phyloP scores from a whole-genome alignment of 352 stramenopile species.

The Phytophthora pini region DNA sequence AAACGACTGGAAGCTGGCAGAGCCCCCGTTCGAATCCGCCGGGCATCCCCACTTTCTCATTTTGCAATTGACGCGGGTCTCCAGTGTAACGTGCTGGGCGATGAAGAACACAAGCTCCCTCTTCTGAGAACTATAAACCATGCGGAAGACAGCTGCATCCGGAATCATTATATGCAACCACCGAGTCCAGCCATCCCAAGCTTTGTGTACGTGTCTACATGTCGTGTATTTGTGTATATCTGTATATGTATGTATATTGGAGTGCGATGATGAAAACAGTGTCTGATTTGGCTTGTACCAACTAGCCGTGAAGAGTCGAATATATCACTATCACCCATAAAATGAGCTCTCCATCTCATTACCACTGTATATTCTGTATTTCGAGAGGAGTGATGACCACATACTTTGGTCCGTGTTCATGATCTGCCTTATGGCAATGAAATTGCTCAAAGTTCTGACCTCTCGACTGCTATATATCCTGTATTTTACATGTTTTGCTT shows the following conservation, averaged over 20 bases:
- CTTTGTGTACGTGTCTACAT: conserved; percentile 29
- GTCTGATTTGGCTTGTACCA: conserved; percentile 91
- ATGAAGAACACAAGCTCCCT: conserved; percentile 91
- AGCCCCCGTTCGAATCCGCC: neutral
- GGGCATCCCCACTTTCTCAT: conserved; percentile 9
- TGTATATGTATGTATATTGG: conserved; percentile 25
- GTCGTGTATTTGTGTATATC: conserved; percentile 28
- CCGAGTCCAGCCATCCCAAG: conserved; percentile 59
- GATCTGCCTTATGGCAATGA: conserved; percentile 93
- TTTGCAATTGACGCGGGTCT: conserved; percentile 29
- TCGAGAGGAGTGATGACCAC: conserved; percentile 77
- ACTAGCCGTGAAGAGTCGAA: conserved; percentile 92
- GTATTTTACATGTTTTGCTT: conserved; percentile 53
- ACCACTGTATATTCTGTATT: conserved; percentile 10
- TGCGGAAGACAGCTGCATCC: conserved; percentile 89
- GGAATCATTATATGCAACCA: conserved; percentile 91
- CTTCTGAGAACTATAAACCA: conserved; percentile 74
- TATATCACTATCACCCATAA: conserved; percentile 95
- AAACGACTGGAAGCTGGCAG: conserved; percentile 30
- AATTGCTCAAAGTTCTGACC: conserved; percentile 90
- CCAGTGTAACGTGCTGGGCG: conserved; percentile 38
- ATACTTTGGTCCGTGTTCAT: conserved; percentile 94
- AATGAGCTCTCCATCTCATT: conserved; percentile 76
- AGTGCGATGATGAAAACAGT: conserved; percentile 88
- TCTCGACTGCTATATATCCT: conserved; percentile 30